phyloP scores from a whole-genome alignment of 345 rosid genomes.

The Salix suchowensis region DNA sequence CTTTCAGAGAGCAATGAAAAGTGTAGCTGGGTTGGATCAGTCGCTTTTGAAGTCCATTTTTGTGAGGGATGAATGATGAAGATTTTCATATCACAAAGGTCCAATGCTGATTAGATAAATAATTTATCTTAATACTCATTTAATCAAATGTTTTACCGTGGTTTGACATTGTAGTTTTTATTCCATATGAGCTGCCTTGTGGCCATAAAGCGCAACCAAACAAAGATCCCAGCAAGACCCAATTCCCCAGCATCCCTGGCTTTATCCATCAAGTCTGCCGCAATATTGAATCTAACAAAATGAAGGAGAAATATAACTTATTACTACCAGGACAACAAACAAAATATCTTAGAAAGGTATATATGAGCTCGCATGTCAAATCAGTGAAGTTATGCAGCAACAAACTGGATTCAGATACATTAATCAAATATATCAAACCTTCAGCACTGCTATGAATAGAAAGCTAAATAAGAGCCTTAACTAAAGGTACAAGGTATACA shows the following conservation, averaged over 20 bases:
- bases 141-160: conserved; percentile 54
- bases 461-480: conserved; percentile 6
- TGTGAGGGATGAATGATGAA: not conserved
- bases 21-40: not conserved
- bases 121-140: not conserved
- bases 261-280: conserved; percentile 76
- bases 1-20: not conserved
- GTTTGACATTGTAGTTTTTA: conserved; percentile 97
- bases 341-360: not conserved
- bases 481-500: not conserved
- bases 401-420: not conserved
- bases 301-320: conserved; percentile 4
- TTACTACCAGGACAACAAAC: conserved; percentile 6
- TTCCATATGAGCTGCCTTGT: conserved; percentile 98
- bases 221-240: conserved; percentile 88
- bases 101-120: not conserved
- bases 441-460: conserved; percentile 10
- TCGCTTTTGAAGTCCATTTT: not conserved
- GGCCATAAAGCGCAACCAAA: conserved; percentile 99
- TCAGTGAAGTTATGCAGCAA: not conserved
- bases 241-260: conserved; percentile 70
- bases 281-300: conserved; percentile 77
- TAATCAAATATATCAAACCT: conserved; percentile 14
- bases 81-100: not conserved
- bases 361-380: not conserved